Evolutionary conservation across 169 alveolate genomes (phyloP), one percentile per base, ranked within the genome.

Genomic region (Eimeria falciformis): DNA sequence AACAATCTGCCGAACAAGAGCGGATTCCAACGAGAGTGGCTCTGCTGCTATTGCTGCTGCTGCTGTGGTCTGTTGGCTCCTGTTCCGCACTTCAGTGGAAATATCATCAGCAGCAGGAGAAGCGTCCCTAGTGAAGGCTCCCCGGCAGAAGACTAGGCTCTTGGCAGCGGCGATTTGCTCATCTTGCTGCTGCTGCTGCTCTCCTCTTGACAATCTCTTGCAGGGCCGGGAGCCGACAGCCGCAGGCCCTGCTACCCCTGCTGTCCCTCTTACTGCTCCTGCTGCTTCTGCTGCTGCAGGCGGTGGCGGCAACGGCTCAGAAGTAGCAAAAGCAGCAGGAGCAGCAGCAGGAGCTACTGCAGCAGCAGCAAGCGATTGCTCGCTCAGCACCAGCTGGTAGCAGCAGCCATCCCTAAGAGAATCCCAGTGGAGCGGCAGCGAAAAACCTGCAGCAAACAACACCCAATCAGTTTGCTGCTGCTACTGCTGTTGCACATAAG

Each of bases 401-500:
- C 58, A 47, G 58, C 58, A 6, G 58, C 58, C 58, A 47, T 6
- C 14, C 58, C 14, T 47, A 6, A 47, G 58, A 47, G 58, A 6
- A 47, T 47, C 58, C 58, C 58, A 47, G 58, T 47, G 58, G 14
- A 47, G 4, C 12, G 73, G 73, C 73, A 62, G 1, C 14, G 73
- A 62, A 18, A 62, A 62, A 2, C 73, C 73, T 62, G 73, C n/a
- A 62, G 0, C 12, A n/a, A 62, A 62, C 12, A n/a, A n/a, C n/a
- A 53, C 21, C 29, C n/a, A 53, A 29, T 73, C 33, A 53, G 9
- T 14, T 23, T 45, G 84, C 84, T 73, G 84, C 84, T 73, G 53
- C 84, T 69, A 25, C 82, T 69, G 55, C 18, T 25, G 45, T 23
- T 69, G 45, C 82, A 25, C 50, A 9, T 47, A 47, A 14, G 6